A percentile compares a stretch with the other conserved stretches of the same genome.
Evolutionary conservation across 202 grass and related monocot species (phyloP).

Genomic region (Panicum hallii): DNA sequence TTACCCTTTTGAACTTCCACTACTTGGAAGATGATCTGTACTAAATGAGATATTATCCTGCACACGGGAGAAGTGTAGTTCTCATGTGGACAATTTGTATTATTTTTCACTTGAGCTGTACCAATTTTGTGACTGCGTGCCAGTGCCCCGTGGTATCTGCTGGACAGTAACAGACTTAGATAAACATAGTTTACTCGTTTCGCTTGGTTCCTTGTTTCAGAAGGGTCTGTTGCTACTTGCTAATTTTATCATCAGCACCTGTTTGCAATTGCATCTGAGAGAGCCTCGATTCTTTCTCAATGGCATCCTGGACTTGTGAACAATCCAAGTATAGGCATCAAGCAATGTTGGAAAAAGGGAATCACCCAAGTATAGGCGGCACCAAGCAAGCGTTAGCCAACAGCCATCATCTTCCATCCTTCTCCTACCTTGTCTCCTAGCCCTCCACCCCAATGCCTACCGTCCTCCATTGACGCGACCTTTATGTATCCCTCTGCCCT

Average conservation of each 20-base stretch:
- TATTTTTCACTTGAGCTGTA: constrained; percentile 15
- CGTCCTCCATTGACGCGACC: neutral
- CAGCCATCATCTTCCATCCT: neutral
- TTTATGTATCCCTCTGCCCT: constrained; percentile 28
- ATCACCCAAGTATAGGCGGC: constrained; percentile 51
- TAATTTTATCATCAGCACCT: neutral
- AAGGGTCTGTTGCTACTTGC: neutral
- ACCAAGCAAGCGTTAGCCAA: neutral
- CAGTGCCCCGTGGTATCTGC: constrained; percentile 14
- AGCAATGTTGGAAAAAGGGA: neutral
- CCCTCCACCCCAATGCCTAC: constrained; percentile 20
- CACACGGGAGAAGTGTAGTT: constrained; percentile 19
- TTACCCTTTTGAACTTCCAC: constrained; percentile 32
- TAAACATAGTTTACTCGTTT: constrained; percentile 30
- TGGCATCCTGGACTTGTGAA: neutral
- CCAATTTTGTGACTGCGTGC: neutral
- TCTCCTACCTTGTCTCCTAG: constrained; percentile 51
- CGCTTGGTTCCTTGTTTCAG: neutral
- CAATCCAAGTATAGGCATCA: constrained; percentile 43
- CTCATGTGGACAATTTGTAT: constrained; percentile 39
- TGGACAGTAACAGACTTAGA: constrained; percentile 31
- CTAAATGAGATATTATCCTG: constrained; percentile 44
- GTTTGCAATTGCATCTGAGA: neutral
- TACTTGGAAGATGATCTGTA: constrained; percentile 30
- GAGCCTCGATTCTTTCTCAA: neutral